phyloP scores from a whole-genome alignment of 1,284 basidiomycete genomes.

The Trichosporon sp. region DNA sequence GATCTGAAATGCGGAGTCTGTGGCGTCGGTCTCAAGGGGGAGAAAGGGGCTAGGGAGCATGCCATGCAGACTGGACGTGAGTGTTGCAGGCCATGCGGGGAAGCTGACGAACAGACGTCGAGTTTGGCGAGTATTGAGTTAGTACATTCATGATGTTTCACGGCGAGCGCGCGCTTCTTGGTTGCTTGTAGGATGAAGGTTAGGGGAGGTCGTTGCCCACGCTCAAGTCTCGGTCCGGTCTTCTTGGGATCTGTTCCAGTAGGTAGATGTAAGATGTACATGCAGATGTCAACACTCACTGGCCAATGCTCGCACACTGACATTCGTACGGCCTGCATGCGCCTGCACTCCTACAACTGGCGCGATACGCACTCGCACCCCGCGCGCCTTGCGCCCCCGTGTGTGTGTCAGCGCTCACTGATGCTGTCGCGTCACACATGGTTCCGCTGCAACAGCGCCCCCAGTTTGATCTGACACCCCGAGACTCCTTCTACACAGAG shows the following conservation, averaged over 20 bases:
- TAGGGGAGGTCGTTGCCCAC: not conserved
- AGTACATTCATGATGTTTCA: not conserved
- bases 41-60: slow-evolving; percentile 86
- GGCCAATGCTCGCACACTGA: not conserved
- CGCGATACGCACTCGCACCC: not conserved
- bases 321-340: not conserved
- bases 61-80: slow-evolving; percentile 81
- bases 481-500: not conserved
- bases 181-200: not conserved
- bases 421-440: not conserved
- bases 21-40: slow-evolving; percentile 75
- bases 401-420: not conserved
- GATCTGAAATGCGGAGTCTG: slow-evolving; percentile 65
- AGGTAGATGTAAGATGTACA: slow-evolving; percentile 5
- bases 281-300: not conserved
- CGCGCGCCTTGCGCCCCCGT: not conserved
- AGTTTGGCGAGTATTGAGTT: slow-evolving; percentile 80
- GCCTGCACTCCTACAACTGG: not conserved
- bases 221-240: not conserved
- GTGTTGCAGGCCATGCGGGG: slow-evolving; percentile 26
- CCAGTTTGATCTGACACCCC: not conserved
- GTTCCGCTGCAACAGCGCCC: not conserved
- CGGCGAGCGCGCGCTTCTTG: not conserved
- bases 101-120: slow-evolving; percentile 50
- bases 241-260: not conserved